Base-by-base conservation (phyloP, 1,284 basidiomycete genomes). In the Limonomyces culmigenus region DNA sequence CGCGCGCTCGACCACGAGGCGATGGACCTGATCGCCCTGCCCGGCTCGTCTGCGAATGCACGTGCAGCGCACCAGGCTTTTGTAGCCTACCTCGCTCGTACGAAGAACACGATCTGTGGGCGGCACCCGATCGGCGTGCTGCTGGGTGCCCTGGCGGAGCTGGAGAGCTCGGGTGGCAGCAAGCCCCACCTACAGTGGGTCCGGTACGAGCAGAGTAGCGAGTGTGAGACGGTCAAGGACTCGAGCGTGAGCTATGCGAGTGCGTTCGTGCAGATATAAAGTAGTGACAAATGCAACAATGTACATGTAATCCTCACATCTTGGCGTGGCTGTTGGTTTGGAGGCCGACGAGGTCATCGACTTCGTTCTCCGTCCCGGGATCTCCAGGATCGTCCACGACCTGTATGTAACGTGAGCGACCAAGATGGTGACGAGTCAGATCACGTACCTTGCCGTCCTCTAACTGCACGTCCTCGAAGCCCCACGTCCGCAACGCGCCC, bases 21-120 rank as follows among this genome's bases (percentile, higher is more conserved):
- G 1, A 87, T 96, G 65, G 60, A 70, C 5, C 63, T 83, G 33
- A 65, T 88, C 42, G 68, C 68, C 2, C 47, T 77, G 21, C 65
- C 76, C 37, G 73, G 68, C 10, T 55, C 52, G 33, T 8, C 8
- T 8, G 62, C 58, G 15, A 70, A 70, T 0, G 47, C 52, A 6
- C 52, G 58, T 35, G 10, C 6, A 10, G 72, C 67, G 3, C 87
- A 86, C 47, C 52, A 52, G 12, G 56, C 62, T 14, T 95, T 93
- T 53, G 61, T 72, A 1, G 57, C 62, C 4, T 97, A 98, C 51
- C 65, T 99, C 2, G 53, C 62, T 13, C 55, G 66, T 41, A 97
- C 93, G 14, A 73, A 80, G 62, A 99, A 99, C 57, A 98, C 95
- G 0, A 93, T 99, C 31, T 99, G 95, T 48, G 93, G 95, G 0